Percentiles rank a stretch among this genome's conserved stretches.
phyloP scores from a whole-genome alignment of 202 grass and related monocot genomes.

The Setaria viridis region DNA sequence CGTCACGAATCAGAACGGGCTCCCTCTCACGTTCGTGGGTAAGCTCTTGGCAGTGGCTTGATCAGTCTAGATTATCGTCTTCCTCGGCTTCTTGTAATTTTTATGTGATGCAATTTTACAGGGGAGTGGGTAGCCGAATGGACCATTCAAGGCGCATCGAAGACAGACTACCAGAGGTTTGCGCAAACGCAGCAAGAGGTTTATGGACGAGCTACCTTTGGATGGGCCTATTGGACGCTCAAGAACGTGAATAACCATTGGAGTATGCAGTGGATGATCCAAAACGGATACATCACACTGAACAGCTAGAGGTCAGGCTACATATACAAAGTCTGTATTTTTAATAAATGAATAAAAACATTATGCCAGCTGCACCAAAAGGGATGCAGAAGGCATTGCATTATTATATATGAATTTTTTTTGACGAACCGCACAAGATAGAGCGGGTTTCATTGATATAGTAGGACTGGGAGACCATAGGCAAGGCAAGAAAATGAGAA shows the following conservation, averaged over 20 bases:
- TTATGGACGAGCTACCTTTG: slow-evolving; percentile 50
- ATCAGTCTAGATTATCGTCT: too few relatives aligned
- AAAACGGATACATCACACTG: slow-evolving; percentile 42
- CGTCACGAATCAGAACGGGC: slow-evolving; percentile 25
- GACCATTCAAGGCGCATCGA: background rate
- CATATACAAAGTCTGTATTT: background rate
- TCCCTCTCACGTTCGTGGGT: slow-evolving; percentile 53
- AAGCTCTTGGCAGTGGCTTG: background rate
- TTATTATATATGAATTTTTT: too few relatives aligned
- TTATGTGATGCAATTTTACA: background rate
- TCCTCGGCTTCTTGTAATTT: background rate
- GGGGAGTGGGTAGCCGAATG: slow-evolving; percentile 55
- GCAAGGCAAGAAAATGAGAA: too few relatives aligned
- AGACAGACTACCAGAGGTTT: slow-evolving; percentile 47
- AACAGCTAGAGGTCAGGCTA: slow-evolving; percentile 1
- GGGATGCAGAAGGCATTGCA: too few relatives aligned
- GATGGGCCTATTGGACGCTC: slow-evolving; percentile 53
- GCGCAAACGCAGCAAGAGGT: slow-evolving; percentile 34
- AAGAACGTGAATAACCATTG: slow-evolving; percentile 34
- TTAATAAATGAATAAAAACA: background rate
- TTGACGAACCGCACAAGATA: too few relatives aligned
- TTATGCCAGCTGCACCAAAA: background rate
- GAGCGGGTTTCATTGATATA: too few relatives aligned
- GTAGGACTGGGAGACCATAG: too few relatives aligned
- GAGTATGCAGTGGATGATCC: slow-evolving; percentile 59